A percentile compares a stretch with the other conserved stretches of the same genome.
Conservation (phyloP, 176 grass and related monocot species). For the Oryza officinalis region DNA sequence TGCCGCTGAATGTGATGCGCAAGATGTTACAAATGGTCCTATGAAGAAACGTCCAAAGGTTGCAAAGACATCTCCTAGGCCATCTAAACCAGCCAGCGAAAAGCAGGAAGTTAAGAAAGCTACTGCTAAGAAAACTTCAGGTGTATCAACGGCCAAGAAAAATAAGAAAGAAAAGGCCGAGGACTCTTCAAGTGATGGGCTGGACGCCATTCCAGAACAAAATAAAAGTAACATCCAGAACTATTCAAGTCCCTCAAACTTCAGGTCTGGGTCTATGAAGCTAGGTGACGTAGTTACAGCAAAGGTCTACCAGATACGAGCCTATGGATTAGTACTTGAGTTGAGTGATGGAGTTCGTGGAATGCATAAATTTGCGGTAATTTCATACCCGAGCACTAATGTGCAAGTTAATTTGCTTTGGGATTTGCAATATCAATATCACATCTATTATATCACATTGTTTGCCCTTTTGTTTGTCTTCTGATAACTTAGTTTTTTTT, state of each 20-base stretch:
- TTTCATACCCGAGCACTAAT: not conserved
- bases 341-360: slow-evolving; percentile 72
- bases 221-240: slow-evolving; percentile 32
- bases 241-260: slow-evolving; percentile 1
- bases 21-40: slow-evolving; percentile 46
- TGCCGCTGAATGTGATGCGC: slow-evolving; percentile 72
- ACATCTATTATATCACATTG: not conserved
- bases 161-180: slow-evolving; percentile 46
- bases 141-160: slow-evolving; percentile 32
- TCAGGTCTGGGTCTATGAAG: slow-evolving; percentile 58
- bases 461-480: not conserved
- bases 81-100: slow-evolving; percentile 22
- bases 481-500: not conserved
- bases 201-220: slow-evolving; percentile 37
- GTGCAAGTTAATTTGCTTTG: not conserved
- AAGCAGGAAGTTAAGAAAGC: slow-evolving; percentile 17
- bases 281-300: slow-evolving; percentile 71
- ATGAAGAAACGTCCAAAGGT: slow-evolving; percentile 48
- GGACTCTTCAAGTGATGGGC: slow-evolving; percentile 25
- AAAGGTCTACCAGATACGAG: slow-evolving; percentile 83
- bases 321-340: slow-evolving; percentile 88
- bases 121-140: slow-evolving; percentile 42
- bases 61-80: slow-evolving; percentile 64
- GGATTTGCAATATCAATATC: not conserved
- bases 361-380: slow-evolving; percentile 98